Evolutionary conservation across 2,329 filamentous ascomycete genomes (phyloP).

Genomic region (Xylariaceae sp.): DNA sequence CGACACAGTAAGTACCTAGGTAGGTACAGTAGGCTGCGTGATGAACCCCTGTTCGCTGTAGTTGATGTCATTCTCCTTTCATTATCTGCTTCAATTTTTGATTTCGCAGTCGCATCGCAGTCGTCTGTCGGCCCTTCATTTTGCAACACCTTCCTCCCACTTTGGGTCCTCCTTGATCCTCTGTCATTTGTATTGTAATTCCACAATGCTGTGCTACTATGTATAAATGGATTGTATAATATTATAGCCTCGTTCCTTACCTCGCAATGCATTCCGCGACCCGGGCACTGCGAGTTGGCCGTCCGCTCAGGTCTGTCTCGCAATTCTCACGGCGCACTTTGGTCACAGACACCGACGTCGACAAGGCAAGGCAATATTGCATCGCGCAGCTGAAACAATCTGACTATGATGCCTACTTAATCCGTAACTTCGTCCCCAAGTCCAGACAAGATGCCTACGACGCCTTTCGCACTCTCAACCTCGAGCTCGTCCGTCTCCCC

Average conservation of each 20-base stretch:
- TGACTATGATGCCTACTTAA: constrained; percentile 83
- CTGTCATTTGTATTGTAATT: too few species aligned
- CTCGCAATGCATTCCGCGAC: constrained; percentile 25
- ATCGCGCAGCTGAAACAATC: constrained; percentile 65
- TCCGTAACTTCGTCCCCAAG: constrained; percentile 79
- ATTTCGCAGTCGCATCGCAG: too few species aligned
- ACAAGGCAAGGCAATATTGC: constrained; percentile 54
- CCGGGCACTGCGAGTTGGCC: constrained; percentile 22
- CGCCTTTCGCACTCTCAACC: constrained; percentile 86
- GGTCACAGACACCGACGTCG: constrained; percentile 50
- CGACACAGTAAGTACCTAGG: too few species aligned
- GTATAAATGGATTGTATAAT: constrained; percentile 11
- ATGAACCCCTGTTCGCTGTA: too few species aligned
- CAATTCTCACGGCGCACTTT: constrained; percentile 36
- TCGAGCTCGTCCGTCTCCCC: constrained; percentile 86
- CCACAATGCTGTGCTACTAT: background rate
- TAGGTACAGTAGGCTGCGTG: too few species aligned
- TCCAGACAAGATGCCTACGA: constrained; percentile 79
- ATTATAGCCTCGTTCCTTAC: constrained; percentile 1
- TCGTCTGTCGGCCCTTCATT: too few species aligned
- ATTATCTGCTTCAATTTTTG: too few species aligned
- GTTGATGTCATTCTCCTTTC: too few species aligned
- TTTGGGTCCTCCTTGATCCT: too few species aligned
- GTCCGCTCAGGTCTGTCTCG: constrained; percentile 17
- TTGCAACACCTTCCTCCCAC: too few species aligned